Evolutionary conservation across 108 stramenopile genomes (phyloP), one percentile per base, ranked within the genome.

Genomic region (Cyclotella cryptica): DNA sequence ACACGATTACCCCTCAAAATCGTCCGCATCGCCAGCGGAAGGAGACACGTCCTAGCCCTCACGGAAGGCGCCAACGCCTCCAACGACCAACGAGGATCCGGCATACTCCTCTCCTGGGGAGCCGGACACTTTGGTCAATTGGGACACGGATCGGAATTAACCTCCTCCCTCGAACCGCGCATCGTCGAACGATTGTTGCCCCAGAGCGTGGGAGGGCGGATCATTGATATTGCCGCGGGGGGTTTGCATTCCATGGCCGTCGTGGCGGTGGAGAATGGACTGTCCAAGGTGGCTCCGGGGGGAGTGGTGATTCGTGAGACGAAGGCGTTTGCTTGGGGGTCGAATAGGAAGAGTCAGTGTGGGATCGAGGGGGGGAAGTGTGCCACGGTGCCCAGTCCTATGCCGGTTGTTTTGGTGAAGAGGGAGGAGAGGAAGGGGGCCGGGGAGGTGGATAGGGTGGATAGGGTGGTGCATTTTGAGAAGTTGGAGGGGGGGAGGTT

Each of bases 101-200:
- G 61, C 7, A 40, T 89, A 7, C 89, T 93, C 17, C 70, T 88
- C 52, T 83, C 85, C 59, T 95, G 92, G 92, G 94, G 94, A 7
- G 91, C 92, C 13, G 94, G 94, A 39, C 92, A 95, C 74, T 95
- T 95, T 87, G 94, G 94, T 28, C 94, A 95, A 74, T 58, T 95
- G 53, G 94, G 90, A 29, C 81, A 89, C 54, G 90, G 89, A 4
- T 75, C 74, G 18, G 87, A 87, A 60, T 40, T 83, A 7, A 75
- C 74, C 8, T 64, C 67, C 39, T 47, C 45, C 35, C 29, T 78
- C 1, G 72, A 87, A 44, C 84, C 83, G 21, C 89, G 91, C 0
- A 79, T 80, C 3, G 80, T 93, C 30, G 86, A 90, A 67, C 51
- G 86, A 35, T 74, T 95, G 7, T 71, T 93, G 54, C 94, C 94